Evolutionary conservation across 495 filamentous ascomycete genomes (phyloP), one percentile per base, ranked within the genome.

Genomic region (Venustampulla echinocandica): DNA sequence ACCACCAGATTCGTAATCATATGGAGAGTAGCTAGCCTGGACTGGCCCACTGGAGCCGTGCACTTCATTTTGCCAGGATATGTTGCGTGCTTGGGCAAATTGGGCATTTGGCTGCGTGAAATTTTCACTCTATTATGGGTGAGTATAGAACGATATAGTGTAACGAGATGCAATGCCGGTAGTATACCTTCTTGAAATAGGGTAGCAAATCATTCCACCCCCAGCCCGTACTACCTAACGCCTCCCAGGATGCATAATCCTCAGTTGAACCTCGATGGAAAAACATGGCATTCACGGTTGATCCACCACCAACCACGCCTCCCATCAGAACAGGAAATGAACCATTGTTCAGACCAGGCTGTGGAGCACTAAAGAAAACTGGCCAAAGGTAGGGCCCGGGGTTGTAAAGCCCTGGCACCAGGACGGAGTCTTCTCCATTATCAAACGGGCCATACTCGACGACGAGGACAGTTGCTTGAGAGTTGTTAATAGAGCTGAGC

Each of bases 281-380:
- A 18, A 50, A 36, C 47, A 50, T 44, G 10, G 73, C 69, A 54
- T 81, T 82, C 33, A 76, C 71, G 0, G 72, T 71, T 1, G 69
- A 73, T 4, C 75, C 76, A 18, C 78, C 78, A 28, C 78, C 78
- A 1, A 82, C 64, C 0, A 68, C 62, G 30, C 70, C 69, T 13
- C 74, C 77, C 2, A 57, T 57, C 0, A 71, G 64, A 14, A 81
- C 66, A 13, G 72, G 64, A n/a, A 59, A 51, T 33, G 60, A 60
- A 36, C 69, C 58, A 15, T 61, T 65, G 28, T 55, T 64, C 4
- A 80, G 61, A 4, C 69, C 23, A 7, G 35, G 10, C n/a, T 46
- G 33, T 4, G 35, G 40, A 5, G 24, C 24, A 15, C 25, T 35
- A 1, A 41, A 13, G 1, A 42, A 13, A 27, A n/a, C 55, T 3